Conservation (phyloP, 2,329 filamentous ascomycete genomes). For the Helminthosporium solani region DNA sequence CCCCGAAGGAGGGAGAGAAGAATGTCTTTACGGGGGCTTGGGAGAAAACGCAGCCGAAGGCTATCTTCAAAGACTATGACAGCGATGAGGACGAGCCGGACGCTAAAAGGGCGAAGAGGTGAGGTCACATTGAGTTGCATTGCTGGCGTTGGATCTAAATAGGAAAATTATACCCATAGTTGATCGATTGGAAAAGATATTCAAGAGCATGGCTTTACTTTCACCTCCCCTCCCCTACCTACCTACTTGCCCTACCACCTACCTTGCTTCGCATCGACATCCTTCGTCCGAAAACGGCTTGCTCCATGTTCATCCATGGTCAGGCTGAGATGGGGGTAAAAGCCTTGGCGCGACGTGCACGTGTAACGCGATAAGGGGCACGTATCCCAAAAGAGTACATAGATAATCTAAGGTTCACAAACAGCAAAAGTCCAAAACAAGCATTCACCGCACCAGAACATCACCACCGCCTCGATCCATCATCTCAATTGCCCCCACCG, state of each 20-base stretch:
- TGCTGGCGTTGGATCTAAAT: slow-evolving; percentile 15
- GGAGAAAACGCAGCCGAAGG: slow-evolving; percentile 87
- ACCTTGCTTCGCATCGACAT: no score
- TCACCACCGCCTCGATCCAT: slow-evolving; percentile 10
- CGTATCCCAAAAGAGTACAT: slow-evolving; percentile 4
- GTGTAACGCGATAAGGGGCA: slow-evolving; percentile 8
- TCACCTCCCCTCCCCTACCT: no score
- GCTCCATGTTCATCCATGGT: no score
- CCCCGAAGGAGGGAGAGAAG: slow-evolving; percentile 87
- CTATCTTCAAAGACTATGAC: slow-evolving; percentile 85
- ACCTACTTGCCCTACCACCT: no score
- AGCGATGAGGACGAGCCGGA: slow-evolving; percentile 78
- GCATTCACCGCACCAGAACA: background rate
- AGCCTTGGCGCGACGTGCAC: slow-evolving; percentile 3
- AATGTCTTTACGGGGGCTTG: slow-evolving; percentile 94
- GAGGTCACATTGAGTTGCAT: slow-evolving; percentile 12
- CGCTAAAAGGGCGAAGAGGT: slow-evolving; percentile 54
- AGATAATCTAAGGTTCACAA: slow-evolving; percentile 3
- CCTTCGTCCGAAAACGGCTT: no score
- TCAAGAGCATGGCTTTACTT: no score
- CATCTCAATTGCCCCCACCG: background rate
- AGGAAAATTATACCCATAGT: slow-evolving; percentile 13
- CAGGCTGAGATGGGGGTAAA: background rate
- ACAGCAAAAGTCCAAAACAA: slow-evolving; percentile 5
- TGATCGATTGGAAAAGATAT: background rate